Conservation (phyloP, 2,329 filamentous ascomycete genomes). For the Pyricularia pennisetigena region DNA sequence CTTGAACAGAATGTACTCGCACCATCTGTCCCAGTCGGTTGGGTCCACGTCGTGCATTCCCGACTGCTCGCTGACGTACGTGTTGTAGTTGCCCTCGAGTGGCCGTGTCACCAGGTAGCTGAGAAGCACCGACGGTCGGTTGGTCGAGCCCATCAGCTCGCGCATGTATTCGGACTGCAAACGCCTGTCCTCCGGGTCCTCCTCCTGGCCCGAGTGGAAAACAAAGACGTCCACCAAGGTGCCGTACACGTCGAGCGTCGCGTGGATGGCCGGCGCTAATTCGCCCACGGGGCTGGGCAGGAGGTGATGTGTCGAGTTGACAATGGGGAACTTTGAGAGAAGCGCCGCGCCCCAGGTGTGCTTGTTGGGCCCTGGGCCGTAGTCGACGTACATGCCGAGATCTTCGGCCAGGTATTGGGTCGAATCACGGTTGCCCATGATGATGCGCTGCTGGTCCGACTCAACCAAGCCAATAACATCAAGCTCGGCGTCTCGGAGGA, state of each 20-base stretch:
- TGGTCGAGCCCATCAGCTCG: slow-evolving; percentile 74
- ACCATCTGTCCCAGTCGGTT: slow-evolving; percentile 94
- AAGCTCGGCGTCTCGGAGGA: slow-evolving; percentile 90
- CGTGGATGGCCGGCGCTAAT: slow-evolving; percentile 89
- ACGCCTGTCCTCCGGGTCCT: slow-evolving; percentile 84
- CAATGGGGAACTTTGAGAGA: slow-evolving; percentile 92
- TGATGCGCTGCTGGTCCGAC: slow-evolving; percentile 89
- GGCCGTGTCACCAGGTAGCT: slow-evolving; percentile 91
- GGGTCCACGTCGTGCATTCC: slow-evolving; percentile 95
- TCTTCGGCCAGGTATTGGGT: slow-evolving; percentile 95
- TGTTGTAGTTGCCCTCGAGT: slow-evolving; percentile 90
- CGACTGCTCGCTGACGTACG: slow-evolving; percentile 74
- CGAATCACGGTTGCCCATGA: slow-evolving; percentile 97
- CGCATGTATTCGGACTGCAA: slow-evolving; percentile 81
- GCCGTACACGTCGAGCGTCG: slow-evolving; percentile 90
- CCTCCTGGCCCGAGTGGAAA: slow-evolving; percentile 97
- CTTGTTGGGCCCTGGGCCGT: slow-evolving; percentile 94
- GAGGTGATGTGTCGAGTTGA: slow-evolving; percentile 94
- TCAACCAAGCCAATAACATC: slow-evolving; percentile 94
- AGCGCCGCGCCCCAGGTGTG: slow-evolving; percentile 95
- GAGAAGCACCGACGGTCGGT: slow-evolving; percentile 74
- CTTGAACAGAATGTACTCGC: slow-evolving; percentile 97
- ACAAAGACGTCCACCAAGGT: slow-evolving; percentile 88
- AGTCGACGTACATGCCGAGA: slow-evolving; percentile 97
- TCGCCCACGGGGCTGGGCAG: slow-evolving; percentile 90